A percentile compares a stretch with the other conserved stretches of the same genome.
These are phyloP conservation scores for Termitomyces titanicus DNA, from an alignment of 768 basidiomycete genomes.

Conservation along the genomic window DNA sequence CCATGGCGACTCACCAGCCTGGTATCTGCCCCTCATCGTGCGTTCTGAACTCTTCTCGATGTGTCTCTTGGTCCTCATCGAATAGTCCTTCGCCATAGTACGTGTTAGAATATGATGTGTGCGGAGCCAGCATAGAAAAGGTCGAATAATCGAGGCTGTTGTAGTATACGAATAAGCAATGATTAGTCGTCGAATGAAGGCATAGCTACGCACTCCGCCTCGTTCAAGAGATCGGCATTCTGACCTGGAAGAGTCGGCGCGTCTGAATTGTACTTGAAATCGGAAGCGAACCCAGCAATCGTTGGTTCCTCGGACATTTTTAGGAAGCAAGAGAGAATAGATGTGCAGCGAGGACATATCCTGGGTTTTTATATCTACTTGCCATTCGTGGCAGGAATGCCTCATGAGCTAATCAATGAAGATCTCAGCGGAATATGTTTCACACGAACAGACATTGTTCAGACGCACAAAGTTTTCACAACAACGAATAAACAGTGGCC, in stretches of 20 bases:
- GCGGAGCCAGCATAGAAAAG: too few relatives aligned
- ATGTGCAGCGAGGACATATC: too few relatives aligned
- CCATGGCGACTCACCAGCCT: not conserved
- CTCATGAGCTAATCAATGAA: too few relatives aligned
- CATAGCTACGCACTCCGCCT: not conserved
- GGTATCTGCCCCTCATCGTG: not conserved
- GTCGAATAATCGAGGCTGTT: not conserved
- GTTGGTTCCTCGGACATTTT: not conserved
- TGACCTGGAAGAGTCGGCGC: not conserved
- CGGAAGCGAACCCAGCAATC: too few relatives aligned
- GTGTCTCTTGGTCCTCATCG: not conserved
- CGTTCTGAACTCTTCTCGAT: not conserved
- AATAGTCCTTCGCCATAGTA: not conserved
- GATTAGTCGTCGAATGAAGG: too few relatives aligned
- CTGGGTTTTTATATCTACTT: not conserved
- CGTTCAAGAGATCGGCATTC: not conserved
- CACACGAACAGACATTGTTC: too few relatives aligned
- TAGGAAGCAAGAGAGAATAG: not conserved
- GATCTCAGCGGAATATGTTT: too few relatives aligned
- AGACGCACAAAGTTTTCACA: too few relatives aligned
- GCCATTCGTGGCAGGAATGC: too few relatives aligned
- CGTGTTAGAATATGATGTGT: not conserved
- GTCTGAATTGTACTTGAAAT: not conserved
- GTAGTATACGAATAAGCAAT: not conserved
- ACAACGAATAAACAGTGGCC: too few relatives aligned